Conservation (phyloP, 139 green algal species). For the Micractinium conductrix region DNA sequence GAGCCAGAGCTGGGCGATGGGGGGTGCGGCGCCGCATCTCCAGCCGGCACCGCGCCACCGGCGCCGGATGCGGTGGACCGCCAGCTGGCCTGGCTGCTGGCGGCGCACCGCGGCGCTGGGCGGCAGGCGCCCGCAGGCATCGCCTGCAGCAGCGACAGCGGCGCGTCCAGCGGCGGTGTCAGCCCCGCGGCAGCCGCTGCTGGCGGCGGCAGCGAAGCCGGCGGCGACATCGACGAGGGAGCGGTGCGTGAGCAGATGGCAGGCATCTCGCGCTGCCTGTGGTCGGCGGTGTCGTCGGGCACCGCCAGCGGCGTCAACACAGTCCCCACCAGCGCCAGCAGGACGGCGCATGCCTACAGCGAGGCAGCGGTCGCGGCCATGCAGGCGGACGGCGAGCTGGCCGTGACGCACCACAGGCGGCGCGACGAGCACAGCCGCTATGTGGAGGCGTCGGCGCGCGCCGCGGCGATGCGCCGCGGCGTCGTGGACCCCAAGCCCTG, state of each 20-base stretch:
- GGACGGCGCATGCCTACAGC: neutral
- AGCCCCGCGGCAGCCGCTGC: neutral
- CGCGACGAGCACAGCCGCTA: neutral
- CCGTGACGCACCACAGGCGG: neutral
- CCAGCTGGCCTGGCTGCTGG: conserved; percentile 9
- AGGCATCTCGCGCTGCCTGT: conserved; percentile 2
- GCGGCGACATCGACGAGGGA: neutral
- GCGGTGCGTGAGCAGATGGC: conserved; percentile 1
- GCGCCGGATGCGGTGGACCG: neutral
- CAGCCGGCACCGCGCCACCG: no score
- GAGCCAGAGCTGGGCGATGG: neutral
- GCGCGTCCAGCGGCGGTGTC: neutral
- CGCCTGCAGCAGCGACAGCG: neutral
- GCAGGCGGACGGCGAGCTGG: conserved; percentile 6
- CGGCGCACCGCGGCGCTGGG: neutral
- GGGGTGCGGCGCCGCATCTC: neutral
- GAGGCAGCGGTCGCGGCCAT: neutral
- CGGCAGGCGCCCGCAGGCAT: neutral
- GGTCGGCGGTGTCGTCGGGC: conserved; percentile 7
- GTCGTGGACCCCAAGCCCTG: neutral
- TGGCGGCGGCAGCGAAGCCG: neutral
- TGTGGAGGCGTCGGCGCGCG: conserved; percentile 9
- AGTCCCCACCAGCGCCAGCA: neutral
- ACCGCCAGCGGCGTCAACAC: neutral
- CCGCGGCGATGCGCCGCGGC: neutral